Conservation (phyloP, 2,329 filamentous ascomycete species). For the Beauveria bassiana region DNA sequence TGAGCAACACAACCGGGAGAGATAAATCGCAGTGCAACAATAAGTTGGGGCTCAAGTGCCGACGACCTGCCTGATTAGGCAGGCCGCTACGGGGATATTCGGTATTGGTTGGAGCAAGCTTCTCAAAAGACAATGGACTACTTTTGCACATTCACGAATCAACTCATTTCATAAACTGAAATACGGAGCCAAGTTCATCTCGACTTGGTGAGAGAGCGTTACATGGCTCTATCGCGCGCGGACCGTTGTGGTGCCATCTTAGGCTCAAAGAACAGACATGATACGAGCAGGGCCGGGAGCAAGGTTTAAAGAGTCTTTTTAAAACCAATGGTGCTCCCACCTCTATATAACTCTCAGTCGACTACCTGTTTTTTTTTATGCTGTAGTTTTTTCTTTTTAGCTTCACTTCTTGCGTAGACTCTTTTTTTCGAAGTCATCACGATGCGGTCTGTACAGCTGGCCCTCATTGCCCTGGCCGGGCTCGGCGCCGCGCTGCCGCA, state of each 20-base stretch:
- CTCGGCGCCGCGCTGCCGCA: background rate
- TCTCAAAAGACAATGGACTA: background rate
- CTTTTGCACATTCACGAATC: background rate
- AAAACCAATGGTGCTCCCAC: background rate
- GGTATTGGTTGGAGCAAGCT: background rate
- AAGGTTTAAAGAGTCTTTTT: background rate
- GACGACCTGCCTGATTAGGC: conserved; percentile 8
- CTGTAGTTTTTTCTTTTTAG: background rate
- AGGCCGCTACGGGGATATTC: background rate
- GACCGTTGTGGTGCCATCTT: background rate
- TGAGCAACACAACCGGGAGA: background rate
- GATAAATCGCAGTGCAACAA: background rate
- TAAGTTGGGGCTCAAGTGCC: background rate
- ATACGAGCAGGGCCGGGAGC: no score
- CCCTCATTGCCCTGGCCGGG: conserved; percentile 8
- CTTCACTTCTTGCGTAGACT: background rate
- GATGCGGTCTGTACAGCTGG: background rate
- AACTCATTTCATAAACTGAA: background rate
- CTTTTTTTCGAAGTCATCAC: background rate
- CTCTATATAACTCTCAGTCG: background rate
- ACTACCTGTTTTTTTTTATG: accelerated
- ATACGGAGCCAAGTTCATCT: background rate
- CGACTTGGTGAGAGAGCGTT: background rate
- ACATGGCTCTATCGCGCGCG: background rate
- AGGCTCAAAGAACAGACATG: background rate